Evolutionary conservation across 2,329 filamentous ascomycete species (phyloP).

Genomic region (Balansia obtecta): DNA sequence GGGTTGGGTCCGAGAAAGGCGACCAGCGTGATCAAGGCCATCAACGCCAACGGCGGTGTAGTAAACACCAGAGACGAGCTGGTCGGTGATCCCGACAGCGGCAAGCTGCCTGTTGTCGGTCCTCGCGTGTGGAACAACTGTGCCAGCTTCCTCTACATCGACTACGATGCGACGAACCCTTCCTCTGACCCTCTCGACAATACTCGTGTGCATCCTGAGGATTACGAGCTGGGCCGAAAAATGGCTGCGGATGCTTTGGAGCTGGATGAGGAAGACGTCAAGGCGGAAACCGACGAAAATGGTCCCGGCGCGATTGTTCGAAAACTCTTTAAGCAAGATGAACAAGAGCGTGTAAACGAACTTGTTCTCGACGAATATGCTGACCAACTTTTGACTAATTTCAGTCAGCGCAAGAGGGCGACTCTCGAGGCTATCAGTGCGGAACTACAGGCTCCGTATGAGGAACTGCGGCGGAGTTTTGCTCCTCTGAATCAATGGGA

Average conservation of each 20-base stretch:
- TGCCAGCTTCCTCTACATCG: conserved; percentile 86
- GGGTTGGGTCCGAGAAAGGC: conserved; percentile 90
- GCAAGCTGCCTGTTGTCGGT: conserved; percentile 68
- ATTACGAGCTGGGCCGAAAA: conserved; percentile 95
- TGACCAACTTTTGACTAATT: conserved; percentile 84
- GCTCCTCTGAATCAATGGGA: conserved; percentile 58
- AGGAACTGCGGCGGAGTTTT: conserved; percentile 81
- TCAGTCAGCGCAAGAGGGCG: conserved; percentile 87
- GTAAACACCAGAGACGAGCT: conserved; percentile 79
- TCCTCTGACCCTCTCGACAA: conserved; percentile 89
- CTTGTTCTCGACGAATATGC: conserved; percentile 94
- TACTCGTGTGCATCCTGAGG: conserved; percentile 93
- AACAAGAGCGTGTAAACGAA: conserved; percentile 91
- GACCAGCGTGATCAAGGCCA: conserved; percentile 58
- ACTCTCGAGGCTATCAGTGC: conserved; percentile 93
- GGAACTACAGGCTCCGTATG: conserved; percentile 84
- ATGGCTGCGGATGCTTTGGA: conserved; percentile 97
- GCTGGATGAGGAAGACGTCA: conserved; percentile 94
- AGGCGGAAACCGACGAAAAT: conserved; percentile 83
- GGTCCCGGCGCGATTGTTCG: conserved; percentile 83
- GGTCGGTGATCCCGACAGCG: conserved; percentile 73
- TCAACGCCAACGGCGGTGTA: conserved; percentile 80
- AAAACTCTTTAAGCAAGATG: conserved; percentile 88
- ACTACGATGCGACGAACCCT: conserved; percentile 70
- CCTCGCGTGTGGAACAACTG: conserved; percentile 93